These are phyloP conservation scores for Coemansia sp. DNA, from an alignment of 192 early-diverging fungal genomes.

Conservation along the genomic window DNA sequence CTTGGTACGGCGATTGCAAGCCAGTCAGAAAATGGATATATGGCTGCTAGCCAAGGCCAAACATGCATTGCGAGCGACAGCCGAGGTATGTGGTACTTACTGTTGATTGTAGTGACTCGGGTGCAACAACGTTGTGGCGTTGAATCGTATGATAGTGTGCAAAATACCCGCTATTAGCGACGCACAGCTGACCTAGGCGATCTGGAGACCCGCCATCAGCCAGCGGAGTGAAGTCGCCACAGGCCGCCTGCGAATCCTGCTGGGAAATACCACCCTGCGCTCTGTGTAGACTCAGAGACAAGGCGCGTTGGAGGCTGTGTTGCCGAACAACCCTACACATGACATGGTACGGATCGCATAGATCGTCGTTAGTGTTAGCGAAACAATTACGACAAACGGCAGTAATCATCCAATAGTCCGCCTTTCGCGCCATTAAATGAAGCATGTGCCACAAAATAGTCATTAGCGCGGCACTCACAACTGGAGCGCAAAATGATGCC, in stretches of 20 bases:
- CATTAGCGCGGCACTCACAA: not conserved
- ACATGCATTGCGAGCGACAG: not conserved
- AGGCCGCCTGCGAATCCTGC: conserved; percentile 8
- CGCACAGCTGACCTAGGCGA: conserved; percentile 29
- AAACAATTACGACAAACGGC: not conserved
- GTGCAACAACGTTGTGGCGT: conserved; percentile 47
- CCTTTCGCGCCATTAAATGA: conserved; percentile 4
- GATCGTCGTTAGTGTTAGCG: not conserved
- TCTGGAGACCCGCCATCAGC: conserved; percentile 22
- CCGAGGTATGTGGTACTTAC: conserved; percentile 21
- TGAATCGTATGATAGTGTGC: conserved; percentile 45
- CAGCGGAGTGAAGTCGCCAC: conserved; percentile 18
- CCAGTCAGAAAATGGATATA: not conserved
- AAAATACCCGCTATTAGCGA: conserved; percentile 44
- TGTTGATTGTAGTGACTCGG: conserved; percentile 40
- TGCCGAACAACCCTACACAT: conserved; percentile 41
- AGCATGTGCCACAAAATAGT: conserved; percentile 4
- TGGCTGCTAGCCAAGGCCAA: not conserved
- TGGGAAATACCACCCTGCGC: not conserved
- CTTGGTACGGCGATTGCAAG: not conserved
- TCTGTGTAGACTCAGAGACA: not conserved
- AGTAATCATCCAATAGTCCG: not conserved
- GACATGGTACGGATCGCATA: not conserved
- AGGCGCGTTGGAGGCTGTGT: conserved; percentile 30
- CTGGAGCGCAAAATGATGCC: not conserved